Evolutionary conservation across 306 rosid genomes (phyloP).

Genomic region (Glycine soja): DNA sequence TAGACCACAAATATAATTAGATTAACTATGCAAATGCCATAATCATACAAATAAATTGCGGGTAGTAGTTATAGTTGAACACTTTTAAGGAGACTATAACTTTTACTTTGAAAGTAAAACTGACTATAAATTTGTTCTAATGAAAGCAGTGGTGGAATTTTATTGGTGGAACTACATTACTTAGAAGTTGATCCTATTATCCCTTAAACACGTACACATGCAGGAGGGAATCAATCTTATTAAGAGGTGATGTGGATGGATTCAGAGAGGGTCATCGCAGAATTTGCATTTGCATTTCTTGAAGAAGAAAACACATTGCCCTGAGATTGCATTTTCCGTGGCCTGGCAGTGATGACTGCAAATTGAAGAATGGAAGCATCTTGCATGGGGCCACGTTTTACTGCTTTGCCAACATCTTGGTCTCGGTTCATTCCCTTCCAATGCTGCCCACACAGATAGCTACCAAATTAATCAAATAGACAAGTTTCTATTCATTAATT

Average conservation of each 20-base stretch:
- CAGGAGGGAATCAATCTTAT: not conserved
- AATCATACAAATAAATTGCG: no score
- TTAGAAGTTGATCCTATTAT: not conserved
- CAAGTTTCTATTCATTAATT: no score
- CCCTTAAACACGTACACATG: no score
- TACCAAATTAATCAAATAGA: not conserved
- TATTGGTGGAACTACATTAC: constrained; percentile 28
- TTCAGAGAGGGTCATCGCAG: constrained; percentile 35
- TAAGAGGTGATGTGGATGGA: not conserved
- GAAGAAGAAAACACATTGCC: constrained; percentile 40
- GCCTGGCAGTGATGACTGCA: constrained; percentile 34
- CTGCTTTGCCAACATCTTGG: constrained; percentile 40
- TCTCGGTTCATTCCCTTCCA: constrained; percentile 25
- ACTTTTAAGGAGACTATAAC: no score
- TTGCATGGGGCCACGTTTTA: constrained; percentile 47
- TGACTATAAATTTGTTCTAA: no score
- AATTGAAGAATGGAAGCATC: constrained; percentile 44
- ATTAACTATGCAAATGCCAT: no score
- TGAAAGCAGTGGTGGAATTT: not conserved
- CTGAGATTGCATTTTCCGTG: constrained; percentile 45
- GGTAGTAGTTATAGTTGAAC: no score
- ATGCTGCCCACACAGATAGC: not conserved
- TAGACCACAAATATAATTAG: no score
- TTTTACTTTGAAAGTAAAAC: no score
- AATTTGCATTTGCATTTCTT: constrained; percentile 50